Evolutionary conservation across 2,329 filamentous ascomycete species (phyloP).

Genomic region (Penicillium sp.): DNA sequence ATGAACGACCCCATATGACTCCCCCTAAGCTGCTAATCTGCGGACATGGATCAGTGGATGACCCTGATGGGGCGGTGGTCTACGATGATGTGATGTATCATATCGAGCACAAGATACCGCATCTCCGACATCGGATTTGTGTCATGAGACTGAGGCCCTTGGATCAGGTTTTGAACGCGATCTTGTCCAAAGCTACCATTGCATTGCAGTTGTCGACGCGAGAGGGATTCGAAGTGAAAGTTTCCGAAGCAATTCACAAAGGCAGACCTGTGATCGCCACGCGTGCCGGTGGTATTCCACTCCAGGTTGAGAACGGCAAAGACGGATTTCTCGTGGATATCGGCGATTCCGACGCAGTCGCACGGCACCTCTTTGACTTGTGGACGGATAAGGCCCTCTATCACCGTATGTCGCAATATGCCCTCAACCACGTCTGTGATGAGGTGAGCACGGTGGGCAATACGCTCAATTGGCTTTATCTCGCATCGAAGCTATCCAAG

Average conservation of each 20-base stretch:
- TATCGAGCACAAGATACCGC: slow-evolving; percentile 65
- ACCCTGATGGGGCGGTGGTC: slow-evolving; percentile 74
- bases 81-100: slow-evolving; percentile 73
- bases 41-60: slow-evolving; percentile 79
- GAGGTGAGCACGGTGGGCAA: slow-evolving; percentile 83
- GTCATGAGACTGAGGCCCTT: slow-evolving; percentile 77
- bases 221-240: slow-evolving; percentile 86
- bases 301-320: slow-evolving; percentile 73
- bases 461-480: slow-evolving; percentile 74
- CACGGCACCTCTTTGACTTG: slow-evolving; percentile 66
- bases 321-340: slow-evolving; percentile 76
- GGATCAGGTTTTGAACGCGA: slow-evolving; percentile 77
- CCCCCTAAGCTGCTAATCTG: slow-evolving; percentile 75
- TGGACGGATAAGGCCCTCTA: slow-evolving; percentile 70
- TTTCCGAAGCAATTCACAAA: slow-evolving; percentile 80
- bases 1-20: slow-evolving; percentile 52
- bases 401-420: slow-evolving; percentile 67
- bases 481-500: slow-evolving; percentile 69
- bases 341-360: slow-evolving; percentile 71
- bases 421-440: slow-evolving; percentile 71
- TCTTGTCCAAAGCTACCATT: slow-evolving; percentile 73
- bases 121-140: slow-evolving; percentile 69
- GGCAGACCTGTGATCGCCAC: slow-evolving; percentile 79
- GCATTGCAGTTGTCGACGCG: slow-evolving; percentile 79
- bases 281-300: slow-evolving; percentile 75